Evolutionary conservation across 78 protist species (phyloP).

Genomic region (Dictyostelium citrinum): DNA sequence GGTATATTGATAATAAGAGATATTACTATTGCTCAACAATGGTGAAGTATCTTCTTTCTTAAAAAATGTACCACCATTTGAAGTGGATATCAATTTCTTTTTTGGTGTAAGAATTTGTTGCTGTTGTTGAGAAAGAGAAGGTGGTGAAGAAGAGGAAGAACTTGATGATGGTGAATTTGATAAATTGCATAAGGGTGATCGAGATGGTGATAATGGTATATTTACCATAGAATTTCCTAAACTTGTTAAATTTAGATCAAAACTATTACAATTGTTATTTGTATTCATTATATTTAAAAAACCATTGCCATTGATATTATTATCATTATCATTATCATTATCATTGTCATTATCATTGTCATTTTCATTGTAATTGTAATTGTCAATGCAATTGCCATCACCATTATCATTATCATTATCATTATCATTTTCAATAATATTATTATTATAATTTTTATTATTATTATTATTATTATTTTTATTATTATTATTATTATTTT

Average conservation of each 20-base stretch:
- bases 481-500: no score
- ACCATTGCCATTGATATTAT: neutral
- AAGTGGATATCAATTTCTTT: neutral
- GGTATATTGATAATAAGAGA: neutral
- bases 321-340: no score
- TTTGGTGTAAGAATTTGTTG: slow-evolving; percentile 7
- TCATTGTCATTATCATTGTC: no score
- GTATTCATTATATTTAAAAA: neutral
- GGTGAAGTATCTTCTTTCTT: slow-evolving; percentile 7
- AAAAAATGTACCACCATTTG: neutral
- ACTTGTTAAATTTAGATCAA: neutral
- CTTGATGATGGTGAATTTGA: neutral
- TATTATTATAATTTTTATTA: no score
- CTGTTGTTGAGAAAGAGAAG: neutral
- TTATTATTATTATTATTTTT: no score
- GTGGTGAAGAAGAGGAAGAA: neutral
- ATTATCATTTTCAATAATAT: no score
- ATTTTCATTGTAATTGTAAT: no score
- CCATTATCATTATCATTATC: no score
- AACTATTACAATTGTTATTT: neutral
- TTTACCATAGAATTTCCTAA: neutral
- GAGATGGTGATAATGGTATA: neutral
- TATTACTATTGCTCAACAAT: neutral
- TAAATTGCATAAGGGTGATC: neutral
- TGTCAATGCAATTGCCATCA: no score